Percentiles rank a stretch among this genome's conserved stretches.
Evolutionary conservation across 768 basidiomycete species (phyloP).

Genomic region (Hydnomerulius pinastri): DNA sequence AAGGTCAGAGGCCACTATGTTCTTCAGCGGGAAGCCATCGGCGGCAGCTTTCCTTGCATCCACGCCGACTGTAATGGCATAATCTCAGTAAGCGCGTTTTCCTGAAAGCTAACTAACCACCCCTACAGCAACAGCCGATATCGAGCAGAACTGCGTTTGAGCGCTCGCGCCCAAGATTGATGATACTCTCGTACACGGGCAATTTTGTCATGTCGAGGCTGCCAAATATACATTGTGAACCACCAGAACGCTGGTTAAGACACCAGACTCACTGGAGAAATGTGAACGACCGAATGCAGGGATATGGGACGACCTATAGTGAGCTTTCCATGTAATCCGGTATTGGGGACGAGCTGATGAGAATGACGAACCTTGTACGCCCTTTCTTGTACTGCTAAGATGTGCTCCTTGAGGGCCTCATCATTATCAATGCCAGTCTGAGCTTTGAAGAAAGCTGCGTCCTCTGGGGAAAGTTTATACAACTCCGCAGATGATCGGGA

Average conservation of each 20-base stretch:
- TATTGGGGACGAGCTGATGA: too few species aligned
- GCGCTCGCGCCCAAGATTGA: conserved; percentile 39
- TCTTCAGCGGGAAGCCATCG: conserved; percentile 45
- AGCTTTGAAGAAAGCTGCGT: conserved; percentile 28
- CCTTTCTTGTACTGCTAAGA: conserved; percentile 30
- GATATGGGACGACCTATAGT: conserved; percentile 32
- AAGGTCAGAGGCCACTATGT: conserved; percentile 43
- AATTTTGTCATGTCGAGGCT: conserved; percentile 8
- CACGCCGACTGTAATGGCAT: conserved; percentile 25
- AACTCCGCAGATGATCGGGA: too few species aligned
- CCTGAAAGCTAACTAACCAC: not conserved
- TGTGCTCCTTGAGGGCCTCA: conserved; percentile 29
- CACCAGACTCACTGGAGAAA: conserved; percentile 28
- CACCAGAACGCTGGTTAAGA: not conserved
- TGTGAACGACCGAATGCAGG: conserved; percentile 26
- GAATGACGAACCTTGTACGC: conserved; percentile 28
- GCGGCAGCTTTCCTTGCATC: conserved; percentile 42
- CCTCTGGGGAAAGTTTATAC: conserved; percentile 18
- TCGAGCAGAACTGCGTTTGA: conserved; percentile 43
- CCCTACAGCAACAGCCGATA: conserved; percentile 46
- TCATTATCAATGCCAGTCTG: conserved; percentile 32
- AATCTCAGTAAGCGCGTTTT: not conserved
- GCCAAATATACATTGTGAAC: not conserved
- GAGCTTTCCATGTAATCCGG: too few species aligned
- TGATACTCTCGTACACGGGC: conserved; percentile 25